Conservation (phyloP, 2,329 filamentous ascomycete genomes). For the Xylariaceae sp. region DNA sequence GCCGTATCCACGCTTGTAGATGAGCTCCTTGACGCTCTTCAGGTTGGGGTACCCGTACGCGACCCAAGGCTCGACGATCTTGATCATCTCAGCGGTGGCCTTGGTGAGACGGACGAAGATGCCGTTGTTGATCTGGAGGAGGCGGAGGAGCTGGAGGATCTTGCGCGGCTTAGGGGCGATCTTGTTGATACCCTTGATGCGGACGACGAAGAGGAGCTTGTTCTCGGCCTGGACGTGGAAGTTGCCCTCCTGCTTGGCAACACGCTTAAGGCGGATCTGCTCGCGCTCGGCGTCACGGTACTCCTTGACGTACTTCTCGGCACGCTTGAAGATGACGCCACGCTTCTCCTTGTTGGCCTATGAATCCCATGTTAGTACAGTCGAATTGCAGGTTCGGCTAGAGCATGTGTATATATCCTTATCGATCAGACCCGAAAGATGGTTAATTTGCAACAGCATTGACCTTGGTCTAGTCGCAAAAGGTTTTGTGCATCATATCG, state of each 20-base stretch:
- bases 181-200: constrained; percentile 99
- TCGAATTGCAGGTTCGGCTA: constrained; percentile 4
- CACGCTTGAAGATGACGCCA: constrained; percentile 97
- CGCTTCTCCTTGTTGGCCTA: constrained; percentile 99
- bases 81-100: constrained; percentile 94
- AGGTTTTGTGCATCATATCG: constrained; percentile 81
- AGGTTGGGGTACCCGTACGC: constrained; percentile 99
- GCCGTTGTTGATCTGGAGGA: constrained; percentile 99
- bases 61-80: constrained; percentile 97
- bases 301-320: constrained; percentile 99
- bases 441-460: constrained; percentile 98
- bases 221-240: constrained; percentile 93
- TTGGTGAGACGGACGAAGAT: constrained; percentile 97
- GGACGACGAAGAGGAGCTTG: constrained; percentile 95
- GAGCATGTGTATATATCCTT: constrained; percentile 15
- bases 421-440: constrained; percentile 97
- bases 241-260: constrained; percentile 84
- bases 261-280: constrained; percentile 87
- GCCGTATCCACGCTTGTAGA: constrained; percentile 99
- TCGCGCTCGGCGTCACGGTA: constrained; percentile 98
- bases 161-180: constrained; percentile 99
- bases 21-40: constrained; percentile 96
- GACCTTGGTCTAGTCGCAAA: constrained; percentile 91
- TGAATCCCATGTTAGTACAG: too few relatives aligned
- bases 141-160: constrained; percentile 98